A percentile compares a stretch with the other conserved stretches of the same genome.
These are phyloP conservation scores for Candida yuanshanica DNA, from an alignment of 805 yeast genomes.

Conservation along the genomic window DNA sequence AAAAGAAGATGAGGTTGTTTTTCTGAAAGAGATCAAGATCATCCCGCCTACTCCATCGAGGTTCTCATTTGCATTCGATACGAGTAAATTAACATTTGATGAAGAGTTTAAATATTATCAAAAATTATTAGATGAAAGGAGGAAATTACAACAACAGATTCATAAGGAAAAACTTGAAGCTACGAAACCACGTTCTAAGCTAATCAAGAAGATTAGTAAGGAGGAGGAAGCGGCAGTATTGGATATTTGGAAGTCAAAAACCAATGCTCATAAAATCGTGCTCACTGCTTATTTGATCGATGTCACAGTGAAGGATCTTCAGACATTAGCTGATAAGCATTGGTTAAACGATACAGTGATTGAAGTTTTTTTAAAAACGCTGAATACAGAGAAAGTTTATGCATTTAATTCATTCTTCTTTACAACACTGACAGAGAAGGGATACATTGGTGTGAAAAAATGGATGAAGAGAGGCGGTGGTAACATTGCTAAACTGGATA, in stretches of 20 bases:
- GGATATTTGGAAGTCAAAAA: slow-evolving; percentile 22
- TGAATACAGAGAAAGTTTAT: slow-evolving; percentile 37
- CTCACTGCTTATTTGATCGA: slow-evolving; percentile 43
- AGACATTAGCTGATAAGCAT: slow-evolving; percentile 58
- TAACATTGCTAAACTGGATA: slow-evolving; percentile 56
- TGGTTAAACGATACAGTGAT: slow-evolving; percentile 94
- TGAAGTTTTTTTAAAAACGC: slow-evolving; percentile 60
- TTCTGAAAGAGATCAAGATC: slow-evolving; percentile 16
- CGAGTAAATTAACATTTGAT: slow-evolving; percentile 25
- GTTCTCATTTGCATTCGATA: slow-evolving; percentile 21
- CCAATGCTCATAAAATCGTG: slow-evolving; percentile 22
- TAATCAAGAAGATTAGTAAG: slow-evolving; percentile 24
- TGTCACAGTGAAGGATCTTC: slow-evolving; percentile 58
- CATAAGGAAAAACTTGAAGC: slow-evolving; percentile 30
- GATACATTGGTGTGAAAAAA: slow-evolving; percentile 73
- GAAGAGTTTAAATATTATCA: slow-evolving; percentile 38
- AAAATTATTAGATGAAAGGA: slow-evolving; percentile 37
- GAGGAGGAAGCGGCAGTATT: slow-evolving; percentile 22
- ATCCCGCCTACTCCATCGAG: slow-evolving; percentile 17
- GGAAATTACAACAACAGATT: slow-evolving; percentile 30
- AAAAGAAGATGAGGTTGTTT: slow-evolving; percentile 12
- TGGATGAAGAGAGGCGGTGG: slow-evolving; percentile 80
- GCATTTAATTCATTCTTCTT: slow-evolving; percentile 88
- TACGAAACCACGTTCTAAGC: slow-evolving; percentile 10
- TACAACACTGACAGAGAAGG: slow-evolving; percentile 62